Conservation (phyloP, 768 basidiomycete genomes). For the Tubosaeta brunneosetosa region DNA sequence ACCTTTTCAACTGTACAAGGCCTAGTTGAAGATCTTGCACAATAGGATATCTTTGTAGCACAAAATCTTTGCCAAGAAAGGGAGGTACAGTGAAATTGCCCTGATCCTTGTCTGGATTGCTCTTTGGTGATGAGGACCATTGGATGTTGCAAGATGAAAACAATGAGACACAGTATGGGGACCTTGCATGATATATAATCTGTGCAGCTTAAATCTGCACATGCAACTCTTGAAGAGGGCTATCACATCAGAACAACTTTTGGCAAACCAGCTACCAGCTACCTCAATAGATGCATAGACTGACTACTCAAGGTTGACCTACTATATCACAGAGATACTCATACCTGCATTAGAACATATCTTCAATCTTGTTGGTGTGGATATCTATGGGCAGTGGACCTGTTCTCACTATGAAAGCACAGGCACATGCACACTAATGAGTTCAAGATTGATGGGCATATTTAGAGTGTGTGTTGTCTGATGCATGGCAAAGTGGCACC, state of each 20-base stretch:
- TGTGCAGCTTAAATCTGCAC: conserved; percentile 51
- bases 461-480: no score
- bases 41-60: conserved; percentile 83
- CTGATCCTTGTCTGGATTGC: not conserved
- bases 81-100: conserved; percentile 63
- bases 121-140: conserved; percentile 75
- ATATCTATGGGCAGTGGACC: conserved; percentile 73
- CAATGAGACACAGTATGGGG: conserved; percentile 87
- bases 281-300: not conserved
- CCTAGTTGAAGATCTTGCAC: conserved; percentile 82
- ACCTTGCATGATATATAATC: conserved; percentile 91
- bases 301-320: conserved; percentile 30
- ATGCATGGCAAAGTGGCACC: no score
- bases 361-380: conserved; percentile 86
- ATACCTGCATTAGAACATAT: conserved; percentile 89
- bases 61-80: conserved; percentile 93
- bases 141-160: conserved; percentile 72
- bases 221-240: conserved; percentile 71
- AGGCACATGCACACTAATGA: no score
- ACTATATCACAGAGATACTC: conserved; percentile 84
- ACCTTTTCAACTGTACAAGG: conserved; percentile 36
- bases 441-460: no score
- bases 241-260: conserved; percentile 64
- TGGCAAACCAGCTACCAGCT: conserved; percentile 47
- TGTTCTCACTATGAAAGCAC: no score